Base-by-base conservation (phyloP, 148 eudicot species). In the Rhododendron williamsianum region DNA sequence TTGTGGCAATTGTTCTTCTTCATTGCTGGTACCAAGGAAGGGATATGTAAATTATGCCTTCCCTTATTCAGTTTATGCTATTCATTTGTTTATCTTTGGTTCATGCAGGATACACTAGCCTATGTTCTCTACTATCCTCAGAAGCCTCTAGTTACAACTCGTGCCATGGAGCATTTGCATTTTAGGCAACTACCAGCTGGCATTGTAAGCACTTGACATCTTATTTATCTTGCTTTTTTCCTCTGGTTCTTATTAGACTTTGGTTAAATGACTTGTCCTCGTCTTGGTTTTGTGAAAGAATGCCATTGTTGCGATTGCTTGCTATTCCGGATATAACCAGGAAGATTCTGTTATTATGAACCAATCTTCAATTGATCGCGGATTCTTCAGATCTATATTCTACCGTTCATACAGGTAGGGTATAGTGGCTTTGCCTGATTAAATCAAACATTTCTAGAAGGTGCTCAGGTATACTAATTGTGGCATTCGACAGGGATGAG, bases 261-360 rank as follows among this genome's bases (percentile, higher is more conserved):
- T 56, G 81, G 81, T 35, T 36, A 58, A 76, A n/a, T 58, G 73
- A 60, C 76, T 78, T 54, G 58, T 13, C 18, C 81, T 84, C 27
- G 25, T 76, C 73, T 77, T 77, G 81, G 52, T 84, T 45, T 35
- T n/a, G 35, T 52, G 43, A 80, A 56, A 92, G 95, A 96, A 96
- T 86, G 99, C 98, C 43, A 94, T 95, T 83, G 99, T 94, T 58
- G 97, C 98, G 72, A 96, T 96, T 81, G 89, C 98, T 36, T 96
- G 98, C 88, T 96, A 95, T 86, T 96, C 99, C 45, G 99, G 99
- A 19, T 96, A 95, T 86, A 96, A 96, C 83, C 99, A 96, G 90
- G 98, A 96, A 89, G 99, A 96, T 88, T 96, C 99, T 58, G 93
- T 96, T 43, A 96, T 96, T n/a, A 96, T 96, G 99, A 95, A 95